Base-by-base conservation (phyloP, 148 eudicot species). In the Nepenthes gracilis region DNA sequence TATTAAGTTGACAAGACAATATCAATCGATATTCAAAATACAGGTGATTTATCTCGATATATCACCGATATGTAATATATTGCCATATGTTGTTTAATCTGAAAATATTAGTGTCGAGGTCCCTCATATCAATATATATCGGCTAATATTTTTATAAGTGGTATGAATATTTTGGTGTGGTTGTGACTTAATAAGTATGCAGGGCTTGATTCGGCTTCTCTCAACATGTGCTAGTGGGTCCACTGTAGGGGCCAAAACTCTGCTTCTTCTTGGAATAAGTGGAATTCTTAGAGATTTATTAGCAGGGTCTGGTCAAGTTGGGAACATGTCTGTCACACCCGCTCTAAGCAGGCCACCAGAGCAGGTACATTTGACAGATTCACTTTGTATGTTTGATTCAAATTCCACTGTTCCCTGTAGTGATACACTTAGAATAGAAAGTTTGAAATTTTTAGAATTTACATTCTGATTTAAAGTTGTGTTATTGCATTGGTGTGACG, bases 201-300 rank as follows among this genome's bases (percentile, higher is more conserved):
- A 94, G 99, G 99, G 99, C 9, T 75, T 94, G 71, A 74, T 94
- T 45, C 89, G 92, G 10, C 81, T 94, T 70, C 99, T 94, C 70
- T 87, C 95, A 55, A 89, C 92, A 33, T 94, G 99, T 70, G 95
- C 97, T 55, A 89, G 87, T 75, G 99, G 99, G 56, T 94, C 99
- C 54, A 84, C 84, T 56, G 77, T 86, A 40, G 99, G 95, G 63
- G 81, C 99, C 45, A 94, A 94, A 75, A 84, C 97, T 2, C 70
- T 94, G 72, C 77, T 94, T 33, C 86, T 89, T 59, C 81, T 94
- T 15, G 95, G 97, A 38, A 73, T 81, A 37, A 89, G 99, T 70
- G 90, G 99, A 64, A 89, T 86, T 64, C 87, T 94, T 47, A 94
- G 77, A 70, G 97, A 89, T 64, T 83, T 94, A 64, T 72, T 94